phyloP scores from a whole-genome alignment of 495 filamentous ascomycete genomes.

The Lentithecium fluviatile region DNA sequence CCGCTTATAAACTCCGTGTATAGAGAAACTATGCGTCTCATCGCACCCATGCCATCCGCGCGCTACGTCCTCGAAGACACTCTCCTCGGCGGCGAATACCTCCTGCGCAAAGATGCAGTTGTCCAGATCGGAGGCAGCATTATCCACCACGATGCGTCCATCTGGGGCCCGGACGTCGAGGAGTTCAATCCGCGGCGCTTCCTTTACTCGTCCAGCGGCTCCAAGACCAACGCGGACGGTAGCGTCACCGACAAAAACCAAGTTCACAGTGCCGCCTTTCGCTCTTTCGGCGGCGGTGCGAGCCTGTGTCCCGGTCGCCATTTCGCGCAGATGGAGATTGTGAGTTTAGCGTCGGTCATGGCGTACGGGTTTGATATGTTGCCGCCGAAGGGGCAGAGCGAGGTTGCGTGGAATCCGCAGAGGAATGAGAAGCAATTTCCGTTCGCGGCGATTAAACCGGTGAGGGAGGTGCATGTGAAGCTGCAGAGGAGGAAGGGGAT shows the following conservation, averaged over 20 bases:
- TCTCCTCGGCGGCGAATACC: conserved; percentile 28
- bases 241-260: conserved; percentile 6
- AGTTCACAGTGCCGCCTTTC: conserved; percentile 36
- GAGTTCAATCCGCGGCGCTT: conserved; percentile 31
- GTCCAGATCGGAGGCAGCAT: conserved; percentile 31
- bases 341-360: conserved; percentile 44
- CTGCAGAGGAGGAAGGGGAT: conserved; percentile 24
- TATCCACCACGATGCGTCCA: conserved; percentile 13
- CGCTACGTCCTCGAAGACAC: conserved; percentile 29
- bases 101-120: conserved; percentile 20
- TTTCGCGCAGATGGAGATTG: conserved; percentile 49
- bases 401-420: conserved; percentile 26
- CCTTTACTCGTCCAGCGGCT: conserved; percentile 5
- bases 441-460: conserved; percentile 32
- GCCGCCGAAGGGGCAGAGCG: conserved; percentile 17
- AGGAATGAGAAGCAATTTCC: conserved; percentile 30
- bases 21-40: conserved; percentile 27
- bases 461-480: conserved; percentile 27
- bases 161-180: conserved; percentile 31
- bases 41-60: conserved; percentile 14
- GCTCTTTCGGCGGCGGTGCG: conserved; percentile 48
- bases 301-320: conserved; percentile 51
- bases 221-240: conserved; percentile 5
- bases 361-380: conserved; percentile 46
- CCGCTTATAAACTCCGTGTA: conserved; percentile 30